Evolutionary conservation across 805 yeast genomes (phyloP).

Genomic region (Pichia exigua): DNA sequence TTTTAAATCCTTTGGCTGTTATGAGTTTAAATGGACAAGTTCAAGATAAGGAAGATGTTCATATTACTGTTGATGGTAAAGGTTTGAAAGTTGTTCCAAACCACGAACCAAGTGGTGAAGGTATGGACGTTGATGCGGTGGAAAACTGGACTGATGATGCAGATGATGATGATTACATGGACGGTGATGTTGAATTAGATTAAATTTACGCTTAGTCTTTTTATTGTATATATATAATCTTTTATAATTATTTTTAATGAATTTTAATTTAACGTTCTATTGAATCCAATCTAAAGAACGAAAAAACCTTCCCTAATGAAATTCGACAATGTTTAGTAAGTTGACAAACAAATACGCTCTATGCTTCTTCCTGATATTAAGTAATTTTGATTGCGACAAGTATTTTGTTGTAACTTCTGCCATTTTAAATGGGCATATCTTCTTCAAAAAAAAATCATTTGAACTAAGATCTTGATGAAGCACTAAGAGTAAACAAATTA

Average conservation of each 20-base stretch:
- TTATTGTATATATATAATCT: neutral
- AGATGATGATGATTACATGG: conserved; percentile 44
- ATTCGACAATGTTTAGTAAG: no score
- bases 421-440: no score
- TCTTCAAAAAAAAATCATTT: no score
- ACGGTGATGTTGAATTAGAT: conserved; percentile 20
- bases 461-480: no score
- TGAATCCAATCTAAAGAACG: no score
- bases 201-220: conserved; percentile 3
- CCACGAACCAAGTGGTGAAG: conserved; percentile 54
- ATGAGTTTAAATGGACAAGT: conserved; percentile 81
- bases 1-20: conserved; percentile 85
- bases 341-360: no score
- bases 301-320: no score
- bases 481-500: no score
- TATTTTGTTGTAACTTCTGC: no score
- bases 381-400: no score
- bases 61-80: conserved; percentile 46
- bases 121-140: conserved; percentile 47
- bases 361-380: no score
- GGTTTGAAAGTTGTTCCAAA: conserved; percentile 81
- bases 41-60: conserved; percentile 79
- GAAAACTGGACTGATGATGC: conserved; percentile 59
- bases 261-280: neutral
- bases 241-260: neutral